Percentiles rank a stretch among this genome's conserved stretches.
Conservation (phyloP, 2,329 filamentous ascomycete genomes). For the Orbilia oligospora region DNA sequence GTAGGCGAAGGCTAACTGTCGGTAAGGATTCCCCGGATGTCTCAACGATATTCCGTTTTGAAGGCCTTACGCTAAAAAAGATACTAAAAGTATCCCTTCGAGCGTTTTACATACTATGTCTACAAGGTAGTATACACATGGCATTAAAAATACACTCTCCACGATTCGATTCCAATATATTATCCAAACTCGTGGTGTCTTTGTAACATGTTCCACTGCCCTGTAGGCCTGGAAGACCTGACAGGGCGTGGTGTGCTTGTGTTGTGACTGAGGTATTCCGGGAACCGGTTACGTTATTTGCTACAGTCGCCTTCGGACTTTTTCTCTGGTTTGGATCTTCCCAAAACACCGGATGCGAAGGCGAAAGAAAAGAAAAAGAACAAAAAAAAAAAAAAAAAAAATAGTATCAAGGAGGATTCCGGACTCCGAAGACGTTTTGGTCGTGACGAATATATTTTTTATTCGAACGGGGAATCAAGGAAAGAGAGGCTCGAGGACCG, state of each 20-base stretch:
- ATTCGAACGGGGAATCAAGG: too few relatives aligned
- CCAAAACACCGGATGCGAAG: background rate
- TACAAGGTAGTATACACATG: too few relatives aligned
- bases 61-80: slow-evolving; percentile 7
- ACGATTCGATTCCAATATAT: background rate
- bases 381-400: background rate
- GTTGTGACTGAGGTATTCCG: slow-evolving; percentile 12
- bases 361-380: background rate
- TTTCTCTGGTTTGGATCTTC: background rate
- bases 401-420: slow-evolving; percentile 12
- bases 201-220: slow-evolving; percentile 10
- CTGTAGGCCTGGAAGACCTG: too few relatives aligned
- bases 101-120: too few relatives aligned
- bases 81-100: too few relatives aligned
- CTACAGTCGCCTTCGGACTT: slow-evolving; percentile 14
- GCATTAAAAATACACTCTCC: too few relatives aligned
- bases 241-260: slow-evolving; percentile 16
- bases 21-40: slow-evolving; percentile 26
- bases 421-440: slow-evolving; percentile 4
- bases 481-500: background rate
- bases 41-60: background rate
- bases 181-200: background rate
- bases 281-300: background rate
- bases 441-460: background rate
- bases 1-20: background rate